Evolutionary conservation across 305 asterid species (phyloP).

Genomic region (Rubia peregrina): DNA sequence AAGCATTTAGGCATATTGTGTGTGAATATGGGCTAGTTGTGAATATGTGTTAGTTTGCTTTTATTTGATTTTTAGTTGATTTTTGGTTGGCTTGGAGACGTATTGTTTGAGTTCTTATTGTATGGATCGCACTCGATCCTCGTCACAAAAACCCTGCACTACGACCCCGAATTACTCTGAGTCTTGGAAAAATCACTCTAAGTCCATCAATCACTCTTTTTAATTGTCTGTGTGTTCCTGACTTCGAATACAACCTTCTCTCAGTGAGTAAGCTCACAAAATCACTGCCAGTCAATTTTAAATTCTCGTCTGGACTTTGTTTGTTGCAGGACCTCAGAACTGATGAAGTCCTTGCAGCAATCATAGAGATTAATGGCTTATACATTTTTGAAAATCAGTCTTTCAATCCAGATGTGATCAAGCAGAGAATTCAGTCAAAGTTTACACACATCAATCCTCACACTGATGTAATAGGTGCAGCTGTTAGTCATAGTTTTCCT

Average conservation of each 20-base stretch:
- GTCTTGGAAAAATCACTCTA: background rate
- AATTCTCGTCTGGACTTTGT: background rate
- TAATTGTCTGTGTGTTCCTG: background rate
- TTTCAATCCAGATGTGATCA: background rate
- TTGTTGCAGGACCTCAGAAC: background rate
- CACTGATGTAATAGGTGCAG: too few relatives aligned
- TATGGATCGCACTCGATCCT: too few relatives aligned
- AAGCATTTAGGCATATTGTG: too few relatives aligned
- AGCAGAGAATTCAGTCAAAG: background rate
- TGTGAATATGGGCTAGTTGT: too few relatives aligned
- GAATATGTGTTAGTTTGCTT: too few relatives aligned
- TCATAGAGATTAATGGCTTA: background rate
- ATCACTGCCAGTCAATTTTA: background rate
- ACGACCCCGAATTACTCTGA: too few relatives aligned
- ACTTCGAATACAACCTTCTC: background rate
- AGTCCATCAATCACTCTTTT: background rate
- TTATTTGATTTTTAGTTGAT: too few relatives aligned
- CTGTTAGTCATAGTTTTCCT: too few relatives aligned
- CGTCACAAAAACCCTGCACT: too few relatives aligned
- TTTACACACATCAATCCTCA: too few relatives aligned
- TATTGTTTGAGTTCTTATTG: too few relatives aligned
- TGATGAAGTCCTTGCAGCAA: background rate
- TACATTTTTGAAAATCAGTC: background rate
- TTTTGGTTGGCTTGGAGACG: too few relatives aligned
- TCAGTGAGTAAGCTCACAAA: background rate